Evolutionary conservation across 306 rosid species (phyloP).

Genomic region (Senna siamea): DNA sequence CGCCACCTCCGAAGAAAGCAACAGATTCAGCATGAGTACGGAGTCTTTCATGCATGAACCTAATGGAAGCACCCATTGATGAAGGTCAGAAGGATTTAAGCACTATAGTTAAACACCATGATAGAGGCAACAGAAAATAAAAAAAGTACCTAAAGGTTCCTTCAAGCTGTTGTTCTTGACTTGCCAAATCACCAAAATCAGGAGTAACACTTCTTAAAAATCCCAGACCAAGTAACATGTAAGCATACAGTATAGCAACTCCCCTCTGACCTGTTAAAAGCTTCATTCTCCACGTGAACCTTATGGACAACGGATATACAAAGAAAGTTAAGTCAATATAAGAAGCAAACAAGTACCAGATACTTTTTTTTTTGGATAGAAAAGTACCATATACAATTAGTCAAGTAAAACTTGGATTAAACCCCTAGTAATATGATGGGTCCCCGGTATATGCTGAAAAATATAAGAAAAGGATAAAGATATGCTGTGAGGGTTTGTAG

Average conservation of each 20-base stretch:
- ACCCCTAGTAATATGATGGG: neutral
- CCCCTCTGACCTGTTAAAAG: constrained; percentile 94
- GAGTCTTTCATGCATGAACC: constrained; percentile 99
- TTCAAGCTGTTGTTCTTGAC: constrained; percentile 94
- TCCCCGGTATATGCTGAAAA: too few species aligned
- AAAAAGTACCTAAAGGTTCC: constrained; percentile 83
- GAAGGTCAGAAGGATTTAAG: constrained; percentile 35
- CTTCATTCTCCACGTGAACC: constrained; percentile 99
- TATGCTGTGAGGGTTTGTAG: too few species aligned
- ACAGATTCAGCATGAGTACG: constrained; percentile 97
- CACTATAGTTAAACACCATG: constrained; percentile 28
- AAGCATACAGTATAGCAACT: constrained; percentile 86
- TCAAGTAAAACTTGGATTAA: constrained; percentile 25
- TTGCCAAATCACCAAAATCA: constrained; percentile 91
- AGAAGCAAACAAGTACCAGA: constrained; percentile 10
- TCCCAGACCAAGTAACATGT: constrained; percentile 97
- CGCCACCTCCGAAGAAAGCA: constrained; percentile 99
- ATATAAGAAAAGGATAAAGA: too few species aligned
- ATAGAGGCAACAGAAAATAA: constrained; percentile 35
- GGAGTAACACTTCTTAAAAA: constrained; percentile 87
- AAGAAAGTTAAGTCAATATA: constrained; percentile 16
- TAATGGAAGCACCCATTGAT: constrained; percentile 44
- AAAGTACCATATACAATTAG: too few species aligned
- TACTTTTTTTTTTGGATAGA: too few species aligned
- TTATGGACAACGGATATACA: constrained; percentile 40